Conservation (phyloP, 164 flowering plant species). For the Kingdonia uniflora region DNA sequence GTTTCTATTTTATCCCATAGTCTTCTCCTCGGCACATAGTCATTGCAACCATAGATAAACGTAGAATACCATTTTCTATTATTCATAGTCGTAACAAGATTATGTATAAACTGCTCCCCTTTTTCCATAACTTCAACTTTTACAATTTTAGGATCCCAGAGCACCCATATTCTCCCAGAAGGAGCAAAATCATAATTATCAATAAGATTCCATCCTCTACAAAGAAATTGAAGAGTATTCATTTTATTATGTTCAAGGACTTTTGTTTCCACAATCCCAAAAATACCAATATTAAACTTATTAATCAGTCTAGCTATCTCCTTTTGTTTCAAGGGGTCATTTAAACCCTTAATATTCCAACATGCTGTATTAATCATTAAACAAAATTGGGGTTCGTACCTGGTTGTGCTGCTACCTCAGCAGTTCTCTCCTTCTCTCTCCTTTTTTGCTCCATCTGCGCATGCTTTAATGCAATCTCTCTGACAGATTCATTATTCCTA, state of each 20-base stretch:
- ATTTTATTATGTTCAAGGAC: not conserved
- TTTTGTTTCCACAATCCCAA: not conserved
- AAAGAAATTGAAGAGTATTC: not conserved
- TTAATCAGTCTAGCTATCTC: not conserved
- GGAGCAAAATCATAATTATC: not conserved
- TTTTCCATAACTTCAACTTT: no score
- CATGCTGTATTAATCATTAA: not conserved
- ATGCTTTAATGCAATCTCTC: no score
- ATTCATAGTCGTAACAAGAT: no score
- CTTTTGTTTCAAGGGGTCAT: not conserved
- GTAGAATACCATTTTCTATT: no score
- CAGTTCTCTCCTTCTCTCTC: no score
- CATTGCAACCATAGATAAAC: no score
- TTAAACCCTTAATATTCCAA: not conserved
- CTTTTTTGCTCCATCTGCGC: no score
- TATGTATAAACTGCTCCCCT: no score
- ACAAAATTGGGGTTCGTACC: not conserved
- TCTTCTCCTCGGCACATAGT: no score
- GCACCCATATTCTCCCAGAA: not conserved
- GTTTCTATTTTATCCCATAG: no score
- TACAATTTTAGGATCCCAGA: not conserved
- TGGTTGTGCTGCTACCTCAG: not conserved
- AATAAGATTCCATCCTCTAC: not conserved
- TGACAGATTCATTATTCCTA: no score
- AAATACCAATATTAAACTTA: not conserved